Base-by-base conservation (phyloP, 2,329 filamentous ascomycete genomes). In the Xylariaceae sp. region DNA sequence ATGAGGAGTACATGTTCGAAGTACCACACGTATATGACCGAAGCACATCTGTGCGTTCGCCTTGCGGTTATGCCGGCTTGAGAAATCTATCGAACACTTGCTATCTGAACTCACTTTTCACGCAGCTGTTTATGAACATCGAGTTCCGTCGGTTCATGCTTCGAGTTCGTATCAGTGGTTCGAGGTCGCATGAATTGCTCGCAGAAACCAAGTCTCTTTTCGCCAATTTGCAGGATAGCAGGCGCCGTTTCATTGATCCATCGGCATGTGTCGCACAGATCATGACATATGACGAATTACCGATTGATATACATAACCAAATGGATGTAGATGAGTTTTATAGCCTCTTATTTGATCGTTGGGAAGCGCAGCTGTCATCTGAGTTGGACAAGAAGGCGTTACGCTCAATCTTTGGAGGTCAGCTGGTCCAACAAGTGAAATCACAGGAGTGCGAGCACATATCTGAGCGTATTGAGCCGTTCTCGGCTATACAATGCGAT, bases 261-360 rank as follows among this genome's bases (percentile, higher is more conserved):
- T 72, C 75, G 38, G 72, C 72, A 2, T 82, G 94, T 48, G 85
- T 93, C 12, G 73, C 74, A 26, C 83, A 81, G 31, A 88, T 97
- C 55, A 84, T 81, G 53, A 91, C 85, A 0, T 91, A 90, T 43
- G 88, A 95, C 28, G 86, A 89, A 43, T 76, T 81, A 2, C 74
- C 79, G 13, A 94, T 98, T 48, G 89, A 97, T 62, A 83, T 94
- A 19, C 81, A 83, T 42, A 81, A 87, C 44, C 93, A 98, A 63
- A 97, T 98, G 88, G 93, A 98, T 60, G 93, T 96, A 4, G 93
- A 97, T 53, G 90, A 96, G 61, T 98, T 97, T 61, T 97, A 94
- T 68, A 95, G 93, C 56, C 75, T 95, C 4, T 75, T 98, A 0
- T 93, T 97, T 54, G 89, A 95, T 62, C 80, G 89, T 19, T 89